phyloP scores from a whole-genome alignment of 2,329 filamentous ascomycete species.

The Cladorrhinum sp. region DNA sequence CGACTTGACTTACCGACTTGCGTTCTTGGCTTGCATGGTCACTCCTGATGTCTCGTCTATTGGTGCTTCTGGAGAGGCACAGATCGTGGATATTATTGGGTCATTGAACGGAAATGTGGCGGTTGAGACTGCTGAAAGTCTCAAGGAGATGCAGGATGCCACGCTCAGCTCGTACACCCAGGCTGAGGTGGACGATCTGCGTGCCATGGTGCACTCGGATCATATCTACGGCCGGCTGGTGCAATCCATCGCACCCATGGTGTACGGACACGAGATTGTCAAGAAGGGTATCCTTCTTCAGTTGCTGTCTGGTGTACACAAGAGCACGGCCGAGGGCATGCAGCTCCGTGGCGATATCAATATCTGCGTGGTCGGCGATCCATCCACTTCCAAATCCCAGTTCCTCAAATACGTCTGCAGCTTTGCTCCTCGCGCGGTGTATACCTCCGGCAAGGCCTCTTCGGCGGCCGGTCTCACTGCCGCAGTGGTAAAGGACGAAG shows the following conservation, averaged over 20 bases:
- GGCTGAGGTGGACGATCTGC: conserved; percentile 86
- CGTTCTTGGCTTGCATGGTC: conserved; percentile 97
- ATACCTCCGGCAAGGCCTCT: conserved; percentile 96
- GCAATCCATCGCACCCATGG: conserved; percentile 91
- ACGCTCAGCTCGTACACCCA: conserved; percentile 82
- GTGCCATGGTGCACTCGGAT: conserved; percentile 89
- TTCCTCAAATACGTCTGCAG: conserved; percentile 98
- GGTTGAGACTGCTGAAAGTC: conserved; percentile 64
- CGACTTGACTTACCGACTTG: conserved; percentile 90
- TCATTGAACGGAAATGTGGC: conserved; percentile 72
- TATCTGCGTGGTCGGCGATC: conserved; percentile 96
- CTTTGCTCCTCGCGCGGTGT: conserved; percentile 92
- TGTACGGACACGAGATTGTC: conserved; percentile 95
- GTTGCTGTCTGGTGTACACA: conserved; percentile 92
- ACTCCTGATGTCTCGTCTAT: conserved; percentile 80
- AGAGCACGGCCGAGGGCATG: conserved; percentile 91
- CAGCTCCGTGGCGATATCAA: conserved; percentile 95
- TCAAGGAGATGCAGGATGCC: conserved; percentile 83
- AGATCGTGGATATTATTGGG: conserved; percentile 79
- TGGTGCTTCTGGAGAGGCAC: conserved; percentile 70
- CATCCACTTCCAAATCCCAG: conserved; percentile 94
- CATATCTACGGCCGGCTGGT: conserved; percentile 93
- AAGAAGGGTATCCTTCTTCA: conserved; percentile 96
- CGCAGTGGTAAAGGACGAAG: conserved; percentile 95
- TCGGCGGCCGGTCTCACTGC: conserved; percentile 96